A percentile compares a stretch with the other conserved stretches of the same genome.
Evolutionary conservation across 2,329 filamentous ascomycete species (phyloP).

Genomic region (Hymenoscyphus fructigenus): DNA sequence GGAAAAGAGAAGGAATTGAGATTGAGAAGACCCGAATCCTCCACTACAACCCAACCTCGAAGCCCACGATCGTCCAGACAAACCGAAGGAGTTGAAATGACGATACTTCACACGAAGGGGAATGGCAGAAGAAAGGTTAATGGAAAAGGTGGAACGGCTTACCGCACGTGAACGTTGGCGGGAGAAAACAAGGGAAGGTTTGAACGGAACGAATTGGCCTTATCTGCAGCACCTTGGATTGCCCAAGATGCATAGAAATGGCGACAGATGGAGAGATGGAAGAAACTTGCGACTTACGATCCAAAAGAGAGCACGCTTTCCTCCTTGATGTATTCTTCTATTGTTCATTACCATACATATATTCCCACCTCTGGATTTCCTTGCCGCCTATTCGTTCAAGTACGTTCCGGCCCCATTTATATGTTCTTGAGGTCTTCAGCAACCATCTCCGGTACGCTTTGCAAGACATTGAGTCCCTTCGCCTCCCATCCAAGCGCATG

Average conservation of each 20-base stretch:
- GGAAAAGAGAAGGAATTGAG: neutral
- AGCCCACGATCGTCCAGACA: neutral
- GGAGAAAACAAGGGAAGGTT: neutral
- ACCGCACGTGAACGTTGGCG: neutral
- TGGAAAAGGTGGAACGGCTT: neutral
- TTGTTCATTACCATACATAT: neutral
- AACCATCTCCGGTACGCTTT: slow-evolving; percentile 28
- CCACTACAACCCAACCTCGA: neutral
- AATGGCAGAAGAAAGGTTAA: neutral
- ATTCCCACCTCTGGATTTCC: neutral
- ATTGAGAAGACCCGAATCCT: neutral
- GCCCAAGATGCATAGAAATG: neutral
- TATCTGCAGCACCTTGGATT: neutral
- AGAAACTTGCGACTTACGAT: neutral
- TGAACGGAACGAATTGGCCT: neutral
- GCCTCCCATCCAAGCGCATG: slow-evolving; percentile 28
- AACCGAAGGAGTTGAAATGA: neutral
- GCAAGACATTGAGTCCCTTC: slow-evolving; percentile 19
- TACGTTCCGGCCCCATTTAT: neutral
- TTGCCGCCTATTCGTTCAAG: neutral
- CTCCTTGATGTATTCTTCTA: neutral
- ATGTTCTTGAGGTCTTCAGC: slow-evolving; percentile 21
- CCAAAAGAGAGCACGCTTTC: too few relatives aligned
- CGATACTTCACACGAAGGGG: neutral
- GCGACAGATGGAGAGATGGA: neutral